These are phyloP conservation scores for Staphylotrichum longicolle DNA, from an alignment of 495 filamentous ascomycete genomes.

Conservation along the genomic window DNA sequence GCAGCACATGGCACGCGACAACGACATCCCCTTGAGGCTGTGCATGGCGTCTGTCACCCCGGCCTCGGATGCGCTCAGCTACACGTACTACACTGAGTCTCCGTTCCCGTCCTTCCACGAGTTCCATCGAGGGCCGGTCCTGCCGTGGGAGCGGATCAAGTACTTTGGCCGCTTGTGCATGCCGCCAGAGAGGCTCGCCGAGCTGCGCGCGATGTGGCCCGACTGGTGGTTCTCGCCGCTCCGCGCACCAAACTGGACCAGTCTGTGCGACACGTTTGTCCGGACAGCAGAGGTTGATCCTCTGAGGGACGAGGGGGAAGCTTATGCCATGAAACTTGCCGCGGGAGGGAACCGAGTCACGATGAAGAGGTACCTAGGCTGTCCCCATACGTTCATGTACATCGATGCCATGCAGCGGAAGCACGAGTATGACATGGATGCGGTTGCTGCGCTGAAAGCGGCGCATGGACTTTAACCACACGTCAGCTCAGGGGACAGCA, in stretches of 20 bases:
- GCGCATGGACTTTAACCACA: constrained; percentile 27
- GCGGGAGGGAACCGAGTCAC: constrained; percentile 48
- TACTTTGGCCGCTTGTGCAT: constrained; percentile 44
- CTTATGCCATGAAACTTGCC: constrained; percentile 48
- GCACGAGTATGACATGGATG: constrained; percentile 37
- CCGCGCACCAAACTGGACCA: constrained; percentile 42
- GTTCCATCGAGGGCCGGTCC: constrained; percentile 44
- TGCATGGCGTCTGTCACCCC: constrained; percentile 45
- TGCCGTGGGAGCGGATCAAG: constrained; percentile 50
- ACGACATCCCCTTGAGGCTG: constrained; percentile 42
- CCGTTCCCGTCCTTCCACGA: constrained; percentile 47
- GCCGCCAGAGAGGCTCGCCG: constrained; percentile 24
- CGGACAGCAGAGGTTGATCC: constrained; percentile 51
- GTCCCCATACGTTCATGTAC: constrained; percentile 53
- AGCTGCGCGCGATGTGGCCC: constrained; percentile 31
- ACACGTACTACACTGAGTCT: constrained; percentile 43
- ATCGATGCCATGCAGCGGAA: constrained; percentile 36
- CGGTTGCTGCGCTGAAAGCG: constrained; percentile 32
- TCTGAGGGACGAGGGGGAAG: constrained; percentile 53
- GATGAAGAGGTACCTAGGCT: constrained; percentile 46
- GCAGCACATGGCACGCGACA: constrained; percentile 52
- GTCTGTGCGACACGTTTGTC: constrained; percentile 47
- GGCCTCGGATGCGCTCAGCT: constrained; percentile 39
- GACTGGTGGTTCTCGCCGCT: constrained; percentile 43
- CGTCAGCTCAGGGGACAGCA: too few species aligned